These are phyloP conservation scores for Mycena capillaripes DNA, from an alignment of 768 basidiomycete species.

Conservation along the genomic window DNA sequence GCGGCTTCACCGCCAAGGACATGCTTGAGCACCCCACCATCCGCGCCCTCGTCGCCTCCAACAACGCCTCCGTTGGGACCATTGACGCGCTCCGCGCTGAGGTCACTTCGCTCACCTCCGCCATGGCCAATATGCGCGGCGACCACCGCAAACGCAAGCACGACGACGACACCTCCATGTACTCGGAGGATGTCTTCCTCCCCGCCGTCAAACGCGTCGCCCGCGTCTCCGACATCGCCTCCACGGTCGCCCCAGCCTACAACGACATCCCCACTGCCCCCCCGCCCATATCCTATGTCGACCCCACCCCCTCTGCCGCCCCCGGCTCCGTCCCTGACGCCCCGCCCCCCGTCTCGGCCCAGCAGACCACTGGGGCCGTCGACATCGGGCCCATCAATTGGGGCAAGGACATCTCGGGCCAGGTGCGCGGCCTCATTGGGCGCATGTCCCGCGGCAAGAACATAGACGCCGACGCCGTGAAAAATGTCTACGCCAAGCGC, in stretches of 20 bases:
- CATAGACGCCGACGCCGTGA: conserved; percentile 12
- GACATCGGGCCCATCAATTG: conserved; percentile 2
- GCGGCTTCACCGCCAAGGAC: neutral
- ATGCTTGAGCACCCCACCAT: neutral
- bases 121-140: neutral
- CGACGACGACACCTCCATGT: neutral
- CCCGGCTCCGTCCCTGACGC: neutral
- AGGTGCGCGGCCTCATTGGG: conserved; percentile 8
- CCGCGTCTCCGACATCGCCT: no score
- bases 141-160: neutral
- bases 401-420: conserved; percentile 18
- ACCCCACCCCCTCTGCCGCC: neutral
- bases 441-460: conserved; percentile 1
- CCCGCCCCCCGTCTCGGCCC: neutral
- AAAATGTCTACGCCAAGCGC: no score
- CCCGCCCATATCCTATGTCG: neutral
- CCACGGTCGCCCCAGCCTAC: neutral
- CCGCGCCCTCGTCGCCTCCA: neutral
- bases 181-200: neutral
- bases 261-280: neutral
- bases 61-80: neutral
- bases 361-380: neutral
- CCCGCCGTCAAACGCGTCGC: neutral
- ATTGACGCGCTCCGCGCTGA: neutral
- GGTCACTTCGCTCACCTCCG: neutral